Percentiles rank a stretch among this genome's conserved stretches.
phyloP scores from a whole-genome alignment of 768 basidiomycete genomes.

The Boletus rubropictus region DNA sequence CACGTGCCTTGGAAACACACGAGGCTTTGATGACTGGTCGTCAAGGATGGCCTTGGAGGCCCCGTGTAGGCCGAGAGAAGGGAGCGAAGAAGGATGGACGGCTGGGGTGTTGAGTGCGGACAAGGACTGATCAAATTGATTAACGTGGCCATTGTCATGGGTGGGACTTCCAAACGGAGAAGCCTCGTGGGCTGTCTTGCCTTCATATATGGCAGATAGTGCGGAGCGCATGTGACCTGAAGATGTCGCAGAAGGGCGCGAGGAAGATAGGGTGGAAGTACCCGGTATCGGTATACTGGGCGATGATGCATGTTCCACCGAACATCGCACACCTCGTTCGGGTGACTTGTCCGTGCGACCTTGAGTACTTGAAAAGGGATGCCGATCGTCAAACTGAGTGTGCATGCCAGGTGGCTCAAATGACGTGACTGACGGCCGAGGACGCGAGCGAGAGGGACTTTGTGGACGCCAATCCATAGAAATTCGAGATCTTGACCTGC shows the following conservation, averaged over 20 bases:
- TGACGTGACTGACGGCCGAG: constrained; percentile 47
- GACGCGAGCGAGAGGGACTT: constrained; percentile 72
- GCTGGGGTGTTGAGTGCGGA: constrained; percentile 43
- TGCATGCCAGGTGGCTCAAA: constrained; percentile 42
- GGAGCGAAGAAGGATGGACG: constrained; percentile 68
- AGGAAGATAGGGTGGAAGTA: constrained; percentile 38
- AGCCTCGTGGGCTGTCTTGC: constrained; percentile 32
- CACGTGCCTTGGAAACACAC: constrained; percentile 75
- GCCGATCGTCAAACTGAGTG: constrained; percentile 37
- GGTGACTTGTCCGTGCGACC: constrained; percentile 24
- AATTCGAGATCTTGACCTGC: constrained; percentile 83
- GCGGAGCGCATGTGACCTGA: constrained; percentile 36
- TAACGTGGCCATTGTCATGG: constrained; percentile 26
- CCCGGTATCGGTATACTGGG: constrained; percentile 37
- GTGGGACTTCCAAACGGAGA: constrained; percentile 35
- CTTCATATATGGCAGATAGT: constrained; percentile 45
- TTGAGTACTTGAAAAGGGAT: constrained; percentile 38
- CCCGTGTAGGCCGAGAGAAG: constrained; percentile 64
- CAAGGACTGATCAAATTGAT: constrained; percentile 35
- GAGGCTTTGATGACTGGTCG: constrained; percentile 35
- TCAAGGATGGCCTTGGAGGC: constrained; percentile 34
- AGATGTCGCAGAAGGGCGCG: constrained; percentile 44
- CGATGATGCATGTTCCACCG: constrained; percentile 22
- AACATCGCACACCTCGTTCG: constrained; percentile 22
- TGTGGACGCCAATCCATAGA: constrained; percentile 89